Base-by-base conservation (phyloP, 768 basidiomycete species). In the Hypsizygus marmoreus region DNA sequence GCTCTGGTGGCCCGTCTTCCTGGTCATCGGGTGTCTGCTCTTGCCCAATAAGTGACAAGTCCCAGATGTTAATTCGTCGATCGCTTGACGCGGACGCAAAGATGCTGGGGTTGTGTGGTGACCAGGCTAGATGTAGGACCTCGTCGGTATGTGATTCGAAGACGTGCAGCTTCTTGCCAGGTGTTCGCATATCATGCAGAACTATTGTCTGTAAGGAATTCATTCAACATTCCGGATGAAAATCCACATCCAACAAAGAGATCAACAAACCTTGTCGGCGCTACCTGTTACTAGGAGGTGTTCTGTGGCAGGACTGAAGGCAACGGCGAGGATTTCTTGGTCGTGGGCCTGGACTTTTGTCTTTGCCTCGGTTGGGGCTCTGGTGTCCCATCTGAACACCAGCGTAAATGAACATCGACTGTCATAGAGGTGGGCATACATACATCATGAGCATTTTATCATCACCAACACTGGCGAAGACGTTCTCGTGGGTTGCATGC, bases 21-120 rank as follows among this genome's bases (percentile, higher is more conserved):
- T 93, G 90, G 61, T 99, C 97, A 54, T 99, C 97, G 3, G 95
- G 97, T 1, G 92, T 91, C 66, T 99, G 97, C 64, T 99, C 97
- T 30, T 87, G 80, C 1, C 97, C 97, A 51, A 97, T 95, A 49
- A 87, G 80, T 17, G 82, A 77, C 46, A 97, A 65, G 69, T 99
- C 95, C 97, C 97, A 99, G 37, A 98, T 73, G 57, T 97, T 95
- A 51, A 99, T 80, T 8, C 97, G 77, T 32, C 97, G 80, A 63
- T 99, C 97, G 50, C 91, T 87, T 3, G 91, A 93, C 1, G 93
- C 93, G 2, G 93, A 95, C 0, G 95, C 95, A 53, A 99, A 98
- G 39, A 98, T 79, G 7, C 91, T 92, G 4, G 86, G 77, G 55
- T 88, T 88, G 56, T 91, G 91, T 4, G 97, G 95, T 5, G 97